phyloP scores from a whole-genome alignment of 768 basidiomycete species.

The Termitomyces sp. region DNA sequence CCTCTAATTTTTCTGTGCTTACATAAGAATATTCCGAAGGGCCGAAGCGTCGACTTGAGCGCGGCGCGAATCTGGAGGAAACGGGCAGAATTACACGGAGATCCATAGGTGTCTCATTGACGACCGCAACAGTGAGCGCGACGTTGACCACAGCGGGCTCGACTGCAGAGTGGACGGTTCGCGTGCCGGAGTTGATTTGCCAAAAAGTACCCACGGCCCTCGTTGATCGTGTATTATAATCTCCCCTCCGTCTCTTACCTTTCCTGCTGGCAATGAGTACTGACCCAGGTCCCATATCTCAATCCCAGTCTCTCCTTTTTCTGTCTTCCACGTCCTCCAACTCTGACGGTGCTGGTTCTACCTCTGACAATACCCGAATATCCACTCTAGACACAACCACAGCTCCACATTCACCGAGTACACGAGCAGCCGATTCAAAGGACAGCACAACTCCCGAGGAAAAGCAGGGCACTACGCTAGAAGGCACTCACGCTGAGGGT shows the following conservation, averaged over 20 bases:
- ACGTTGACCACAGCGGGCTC: neutral
- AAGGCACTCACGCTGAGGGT: neutral
- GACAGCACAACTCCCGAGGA: constrained; percentile 1
- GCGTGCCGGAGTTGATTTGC: constrained; percentile 17
- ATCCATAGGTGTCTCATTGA: neutral
- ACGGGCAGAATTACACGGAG: neutral
- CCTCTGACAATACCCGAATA: constrained; percentile 15
- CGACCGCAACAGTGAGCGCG: constrained; percentile 3
- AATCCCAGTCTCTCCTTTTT: constrained; percentile 27
- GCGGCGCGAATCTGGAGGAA: neutral
- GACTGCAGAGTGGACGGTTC: neutral
- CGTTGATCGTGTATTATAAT: constrained; percentile 28
- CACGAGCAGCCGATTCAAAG: constrained; percentile 8
- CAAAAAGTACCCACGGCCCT: constrained; percentile 37
- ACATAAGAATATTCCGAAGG: constrained; percentile 12
- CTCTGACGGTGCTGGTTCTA: constrained; percentile 26
- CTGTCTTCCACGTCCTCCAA: constrained; percentile 22
- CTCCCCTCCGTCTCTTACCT: constrained; percentile 17
- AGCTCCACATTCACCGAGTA: constrained; percentile 10
- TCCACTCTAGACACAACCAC: constrained; percentile 10
- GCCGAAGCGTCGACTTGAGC: constrained; percentile 1
- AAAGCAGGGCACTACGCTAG: neutral
- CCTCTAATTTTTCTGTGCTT: constrained; percentile 13
- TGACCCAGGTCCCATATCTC: constrained; percentile 28
- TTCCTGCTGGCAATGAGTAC: constrained; percentile 42